These are phyloP conservation scores for Rachicladosporium sp. DNA, from an alignment of 2,329 filamentous ascomycete genomes.

Conservation along the genomic window DNA sequence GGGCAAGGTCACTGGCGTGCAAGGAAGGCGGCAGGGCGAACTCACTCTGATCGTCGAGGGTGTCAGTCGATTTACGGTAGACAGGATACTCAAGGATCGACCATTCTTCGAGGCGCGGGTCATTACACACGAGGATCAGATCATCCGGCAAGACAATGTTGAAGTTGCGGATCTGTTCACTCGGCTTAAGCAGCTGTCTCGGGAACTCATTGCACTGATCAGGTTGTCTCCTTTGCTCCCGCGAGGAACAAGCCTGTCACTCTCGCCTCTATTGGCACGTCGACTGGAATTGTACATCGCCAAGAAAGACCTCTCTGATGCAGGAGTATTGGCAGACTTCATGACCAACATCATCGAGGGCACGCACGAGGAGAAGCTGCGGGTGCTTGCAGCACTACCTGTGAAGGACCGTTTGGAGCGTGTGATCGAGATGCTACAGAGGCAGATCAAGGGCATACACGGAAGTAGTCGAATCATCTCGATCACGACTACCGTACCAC, in stretches of 20 bases:
- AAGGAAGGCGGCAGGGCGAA: constrained; percentile 40
- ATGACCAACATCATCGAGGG: constrained; percentile 89
- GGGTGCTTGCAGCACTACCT: constrained; percentile 69
- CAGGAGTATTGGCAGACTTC: constrained; percentile 81
- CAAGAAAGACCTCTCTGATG: constrained; percentile 68
- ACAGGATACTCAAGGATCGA: constrained; percentile 61
- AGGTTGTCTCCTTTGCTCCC: constrained; percentile 75
- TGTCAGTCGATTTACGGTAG: constrained; percentile 60
- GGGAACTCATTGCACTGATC: constrained; percentile 74
- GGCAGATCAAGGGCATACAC: constrained; percentile 74
- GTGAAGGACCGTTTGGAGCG: constrained; percentile 66
- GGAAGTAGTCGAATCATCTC: constrained; percentile 77
- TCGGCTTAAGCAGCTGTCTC: constrained; percentile 69
- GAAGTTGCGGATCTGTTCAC: constrained; percentile 61
- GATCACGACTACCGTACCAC: constrained; percentile 45
- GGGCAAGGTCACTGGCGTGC: constrained; percentile 38
- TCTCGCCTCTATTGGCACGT: constrained; percentile 76
- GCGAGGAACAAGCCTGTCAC: constrained; percentile 48
- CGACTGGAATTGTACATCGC: constrained; percentile 79
- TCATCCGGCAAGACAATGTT: constrained; percentile 39
- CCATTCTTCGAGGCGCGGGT: constrained; percentile 82
- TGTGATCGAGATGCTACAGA: constrained; percentile 71
- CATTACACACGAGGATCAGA: constrained; percentile 52
- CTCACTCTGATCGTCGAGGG: constrained; percentile 82
- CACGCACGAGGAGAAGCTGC: constrained; percentile 80